phyloP scores from a whole-genome alignment of 331 rosid species.

The Quercus phellos region DNA sequence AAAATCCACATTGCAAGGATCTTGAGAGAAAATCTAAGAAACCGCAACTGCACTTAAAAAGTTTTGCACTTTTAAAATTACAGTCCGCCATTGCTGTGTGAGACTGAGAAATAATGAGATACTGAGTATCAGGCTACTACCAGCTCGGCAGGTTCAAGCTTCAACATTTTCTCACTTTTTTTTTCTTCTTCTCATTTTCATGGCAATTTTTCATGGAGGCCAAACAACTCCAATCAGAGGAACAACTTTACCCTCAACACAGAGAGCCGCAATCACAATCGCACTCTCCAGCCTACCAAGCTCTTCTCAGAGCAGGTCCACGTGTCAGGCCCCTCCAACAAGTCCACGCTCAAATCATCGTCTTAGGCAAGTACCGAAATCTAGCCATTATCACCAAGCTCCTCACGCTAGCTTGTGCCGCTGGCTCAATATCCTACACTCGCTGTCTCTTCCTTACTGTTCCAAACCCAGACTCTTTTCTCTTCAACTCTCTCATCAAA shows the following conservation, averaged over 20 bases:
- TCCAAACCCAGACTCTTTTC: slow-evolving; percentile 59
- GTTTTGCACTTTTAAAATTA: too few relatives aligned
- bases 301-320: slow-evolving; percentile 66
- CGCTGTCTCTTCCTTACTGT: slow-evolving; percentile 49
- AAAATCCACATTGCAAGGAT: too few relatives aligned
- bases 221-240: slow-evolving; percentile 7
- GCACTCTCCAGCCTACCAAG: slow-evolving; percentile 52
- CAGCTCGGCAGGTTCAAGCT: not conserved
- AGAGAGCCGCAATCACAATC: slow-evolving; percentile 10
- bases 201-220: slow-evolving; percentile 44
- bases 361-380: slow-evolving; percentile 59
- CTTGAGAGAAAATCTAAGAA: too few relatives aligned
- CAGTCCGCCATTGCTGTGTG: too few relatives aligned
- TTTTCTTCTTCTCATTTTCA: not conserved
- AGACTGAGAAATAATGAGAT: too few relatives aligned
- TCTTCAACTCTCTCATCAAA: slow-evolving; percentile 65
- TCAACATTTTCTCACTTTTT: not conserved
- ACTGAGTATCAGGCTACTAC: too few relatives aligned
- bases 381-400: slow-evolving; percentile 77
- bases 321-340: slow-evolving; percentile 50
- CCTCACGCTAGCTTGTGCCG: slow-evolving; percentile 57
- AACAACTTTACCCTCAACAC: not conserved
- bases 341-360: slow-evolving; percentile 70
- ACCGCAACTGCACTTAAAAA: too few relatives aligned
- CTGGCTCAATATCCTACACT: slow-evolving; percentile 68